phyloP scores from a whole-genome alignment of 305 asterid species.

The Fraxinus velutina region DNA sequence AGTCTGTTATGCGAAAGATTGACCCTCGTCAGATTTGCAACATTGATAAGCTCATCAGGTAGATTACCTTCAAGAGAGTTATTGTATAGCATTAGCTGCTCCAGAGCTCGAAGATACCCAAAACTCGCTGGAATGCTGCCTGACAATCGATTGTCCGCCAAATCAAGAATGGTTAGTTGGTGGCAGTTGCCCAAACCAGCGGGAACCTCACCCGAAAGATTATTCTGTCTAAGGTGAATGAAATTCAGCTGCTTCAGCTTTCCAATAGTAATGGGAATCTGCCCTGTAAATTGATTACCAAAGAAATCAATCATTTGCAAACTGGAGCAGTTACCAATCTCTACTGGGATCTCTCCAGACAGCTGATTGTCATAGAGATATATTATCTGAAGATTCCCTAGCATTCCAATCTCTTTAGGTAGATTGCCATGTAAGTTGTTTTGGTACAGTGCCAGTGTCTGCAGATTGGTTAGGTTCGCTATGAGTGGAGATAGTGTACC shows the following conservation, averaged over 20 bases:
- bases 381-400: slow-evolving; percentile 53
- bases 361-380: slow-evolving; percentile 71
- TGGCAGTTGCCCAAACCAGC: slow-evolving; percentile 66
- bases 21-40: slow-evolving; percentile 71
- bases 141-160: slow-evolving; percentile 73
- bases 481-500: slow-evolving; percentile 59
- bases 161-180: slow-evolving; percentile 57
- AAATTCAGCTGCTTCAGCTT: slow-evolving; percentile 56
- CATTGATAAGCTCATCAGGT: slow-evolving; percentile 49
- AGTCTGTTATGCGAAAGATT: slow-evolving; percentile 68
- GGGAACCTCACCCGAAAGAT: slow-evolving; percentile 72
- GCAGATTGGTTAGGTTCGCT: slow-evolving; percentile 62
- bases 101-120: slow-evolving; percentile 56
- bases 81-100: slow-evolving; percentile 79
- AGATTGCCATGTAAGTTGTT: slow-evolving; percentile 54
- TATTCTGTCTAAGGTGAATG: slow-evolving; percentile 77
- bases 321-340: slow-evolving; percentile 71
- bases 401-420: slow-evolving; percentile 75
- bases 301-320: slow-evolving; percentile 75
- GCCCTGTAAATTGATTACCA: slow-evolving; percentile 67
- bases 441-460: slow-evolving; percentile 62
- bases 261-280: slow-evolving; percentile 65
- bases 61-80: slow-evolving; percentile 70
- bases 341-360: slow-evolving; percentile 69
- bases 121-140: slow-evolving; percentile 63